These are phyloP conservation scores for Prunus salicina DNA, from an alignment of 306 rosid species.

Conservation along the genomic window DNA sequence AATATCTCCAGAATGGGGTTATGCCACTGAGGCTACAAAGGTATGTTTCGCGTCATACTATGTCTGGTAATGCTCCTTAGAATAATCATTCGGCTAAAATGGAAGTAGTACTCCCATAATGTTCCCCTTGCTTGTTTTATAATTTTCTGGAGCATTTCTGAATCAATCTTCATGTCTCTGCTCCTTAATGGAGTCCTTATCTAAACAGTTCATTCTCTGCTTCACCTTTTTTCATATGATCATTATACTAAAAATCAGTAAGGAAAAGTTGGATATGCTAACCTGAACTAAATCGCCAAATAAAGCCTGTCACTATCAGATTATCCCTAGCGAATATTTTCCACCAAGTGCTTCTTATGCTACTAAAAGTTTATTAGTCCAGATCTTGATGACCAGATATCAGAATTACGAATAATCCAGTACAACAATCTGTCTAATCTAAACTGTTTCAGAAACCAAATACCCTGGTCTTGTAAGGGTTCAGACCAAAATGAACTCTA, in stretches of 20 bases:
- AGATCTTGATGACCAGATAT: neutral
- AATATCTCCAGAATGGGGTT: constrained; percentile 85
- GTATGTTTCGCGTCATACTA: constrained; percentile 39
- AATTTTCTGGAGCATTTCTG: neutral
- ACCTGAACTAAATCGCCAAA: neutral
- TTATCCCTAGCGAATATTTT: neutral
- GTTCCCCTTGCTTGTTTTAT: neutral
- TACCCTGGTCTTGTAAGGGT: neutral
- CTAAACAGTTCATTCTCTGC: neutral
- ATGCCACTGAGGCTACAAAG: constrained; percentile 69
- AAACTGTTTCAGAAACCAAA: neutral
- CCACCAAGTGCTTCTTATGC: neutral
- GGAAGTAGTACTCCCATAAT: constrained; percentile 7
- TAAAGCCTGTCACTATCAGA: neutral
- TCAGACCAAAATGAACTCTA: neutral
- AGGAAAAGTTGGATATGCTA: neutral
- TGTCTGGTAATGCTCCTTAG: constrained; percentile 6
- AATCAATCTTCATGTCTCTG: neutral
- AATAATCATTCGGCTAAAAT: constrained; percentile 18
- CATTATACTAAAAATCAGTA: no score
- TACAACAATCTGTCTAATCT: neutral
- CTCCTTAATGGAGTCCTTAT: neutral
- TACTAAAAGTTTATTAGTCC: neutral
- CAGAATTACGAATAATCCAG: neutral
- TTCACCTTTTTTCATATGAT: neutral